Conservation (phyloP, 2,329 filamentous ascomycete species). For the Calonectria pseudoturangicola region DNA sequence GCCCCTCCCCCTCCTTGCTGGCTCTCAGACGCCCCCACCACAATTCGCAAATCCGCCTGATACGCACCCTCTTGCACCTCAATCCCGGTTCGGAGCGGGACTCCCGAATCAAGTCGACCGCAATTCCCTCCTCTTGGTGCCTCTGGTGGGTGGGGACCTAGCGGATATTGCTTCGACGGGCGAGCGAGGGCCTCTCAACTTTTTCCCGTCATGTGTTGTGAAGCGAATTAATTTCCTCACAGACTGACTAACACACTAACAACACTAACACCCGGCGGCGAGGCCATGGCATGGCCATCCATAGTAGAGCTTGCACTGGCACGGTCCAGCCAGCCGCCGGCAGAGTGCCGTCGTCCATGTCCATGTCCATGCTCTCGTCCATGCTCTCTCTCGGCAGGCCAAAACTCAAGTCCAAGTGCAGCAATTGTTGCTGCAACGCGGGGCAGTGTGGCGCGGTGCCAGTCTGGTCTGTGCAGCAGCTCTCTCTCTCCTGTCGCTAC, state of each 20-base stretch:
- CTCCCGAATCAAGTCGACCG: constrained; percentile 46
- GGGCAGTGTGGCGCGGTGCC: not conserved
- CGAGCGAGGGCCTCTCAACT: constrained; percentile 28
- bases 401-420: not conserved
- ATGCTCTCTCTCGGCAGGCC: too few relatives aligned
- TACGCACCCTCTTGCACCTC: constrained; percentile 21
- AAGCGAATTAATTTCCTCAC: constrained; percentile 11
- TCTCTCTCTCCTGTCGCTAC: not conserved
- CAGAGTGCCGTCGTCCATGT: not conserved
- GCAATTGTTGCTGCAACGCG: not conserved
- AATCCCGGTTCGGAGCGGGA: constrained; percentile 46
- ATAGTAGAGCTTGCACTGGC: not conserved
- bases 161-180: constrained; percentile 16
- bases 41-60: constrained; percentile 26
- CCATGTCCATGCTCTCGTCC: not conserved
- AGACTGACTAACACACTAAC: not conserved
- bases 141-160: constrained; percentile 16
- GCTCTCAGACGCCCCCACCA: constrained; percentile 43
- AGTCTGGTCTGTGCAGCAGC: not conserved
- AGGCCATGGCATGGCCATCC: not conserved
- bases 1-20: constrained; percentile 46
- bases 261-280: not conserved
- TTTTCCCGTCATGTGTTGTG: constrained; percentile 32
- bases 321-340: not conserved
- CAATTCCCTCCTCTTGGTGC: constrained; percentile 27